These are phyloP conservation scores for Populus deltoides DNA, from an alignment of 345 rosid genomes.

Conservation along the genomic window DNA sequence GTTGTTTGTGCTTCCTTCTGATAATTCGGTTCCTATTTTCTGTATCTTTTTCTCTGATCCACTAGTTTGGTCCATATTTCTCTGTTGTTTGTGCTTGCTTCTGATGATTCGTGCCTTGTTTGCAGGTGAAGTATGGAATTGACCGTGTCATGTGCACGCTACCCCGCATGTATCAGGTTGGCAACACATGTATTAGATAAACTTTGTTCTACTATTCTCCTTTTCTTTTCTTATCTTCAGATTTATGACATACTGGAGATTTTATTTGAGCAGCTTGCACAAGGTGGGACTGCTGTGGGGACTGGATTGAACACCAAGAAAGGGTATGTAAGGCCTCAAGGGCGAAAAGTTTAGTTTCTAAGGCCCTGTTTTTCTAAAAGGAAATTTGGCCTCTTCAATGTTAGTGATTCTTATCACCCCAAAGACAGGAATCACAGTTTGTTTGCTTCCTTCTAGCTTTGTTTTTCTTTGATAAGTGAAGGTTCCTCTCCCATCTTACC, in stretches of 20 bases:
- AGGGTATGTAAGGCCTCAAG: conserved; percentile 54
- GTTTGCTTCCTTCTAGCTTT: background rate
- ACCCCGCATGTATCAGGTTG: conserved; percentile 89
- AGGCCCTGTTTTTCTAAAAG: too few species aligned
- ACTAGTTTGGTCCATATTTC: background rate
- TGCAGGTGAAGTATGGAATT: conserved; percentile 84
- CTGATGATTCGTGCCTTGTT: background rate
- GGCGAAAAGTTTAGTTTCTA: background rate
- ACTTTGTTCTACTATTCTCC: conserved; percentile 7
- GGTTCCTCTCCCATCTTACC: background rate
- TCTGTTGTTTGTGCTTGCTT: background rate
- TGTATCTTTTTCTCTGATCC: conserved; percentile 1
- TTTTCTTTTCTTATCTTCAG: background rate
- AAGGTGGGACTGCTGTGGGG: conserved; percentile 99
- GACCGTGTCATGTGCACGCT: conserved; percentile 65
- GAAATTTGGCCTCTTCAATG: background rate
- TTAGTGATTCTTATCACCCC: background rate
- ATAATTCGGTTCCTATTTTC: background rate
- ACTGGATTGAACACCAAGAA: conserved; percentile 95
- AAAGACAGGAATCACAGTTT: background rate
- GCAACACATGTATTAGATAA: conserved; percentile 13
- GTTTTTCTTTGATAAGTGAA: too few species aligned
- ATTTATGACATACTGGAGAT: conserved; percentile 36
- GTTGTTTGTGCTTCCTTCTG: background rate
- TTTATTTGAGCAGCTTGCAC: conserved; percentile 77